Evolutionary conservation across 2,329 filamentous ascomycete genomes (phyloP).

Genomic region (Trichoderma arundinaceum): DNA sequence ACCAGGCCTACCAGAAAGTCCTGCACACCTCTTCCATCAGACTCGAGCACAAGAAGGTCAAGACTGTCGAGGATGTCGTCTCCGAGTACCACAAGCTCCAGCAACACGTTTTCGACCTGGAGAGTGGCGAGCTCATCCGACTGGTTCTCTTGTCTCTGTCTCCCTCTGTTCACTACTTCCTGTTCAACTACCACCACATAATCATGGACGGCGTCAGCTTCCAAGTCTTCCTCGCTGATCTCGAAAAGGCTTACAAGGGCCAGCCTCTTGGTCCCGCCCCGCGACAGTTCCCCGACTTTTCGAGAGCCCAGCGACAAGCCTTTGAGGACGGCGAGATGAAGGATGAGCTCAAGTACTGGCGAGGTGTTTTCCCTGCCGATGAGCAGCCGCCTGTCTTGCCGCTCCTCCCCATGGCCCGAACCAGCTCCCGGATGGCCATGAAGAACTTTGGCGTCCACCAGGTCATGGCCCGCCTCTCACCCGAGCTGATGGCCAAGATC

Average conservation of each 20-base stretch:
- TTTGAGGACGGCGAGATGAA: constrained; percentile 40
- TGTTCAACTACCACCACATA: constrained; percentile 57
- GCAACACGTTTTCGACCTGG: constrained; percentile 45
- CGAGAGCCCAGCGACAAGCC: constrained; percentile 41
- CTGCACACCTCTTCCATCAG: constrained; percentile 36
- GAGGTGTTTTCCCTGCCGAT: constrained; percentile 35
- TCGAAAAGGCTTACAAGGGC: constrained; percentile 51
- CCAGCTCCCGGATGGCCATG: constrained; percentile 10
- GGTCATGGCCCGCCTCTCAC: too few species aligned
- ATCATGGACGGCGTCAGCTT: constrained; percentile 55
- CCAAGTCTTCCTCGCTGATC: constrained; percentile 50
- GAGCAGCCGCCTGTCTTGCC: constrained; percentile 39
- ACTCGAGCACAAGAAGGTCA: constrained; percentile 38
- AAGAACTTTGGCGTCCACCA: too few species aligned
- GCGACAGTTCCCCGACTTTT: constrained; percentile 47
- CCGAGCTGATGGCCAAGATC: constrained; percentile 33
- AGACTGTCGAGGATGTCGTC: constrained; percentile 37
- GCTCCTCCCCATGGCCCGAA: constrained; percentile 42
- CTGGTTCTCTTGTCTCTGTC: constrained; percentile 44
- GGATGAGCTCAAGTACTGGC: constrained; percentile 46
- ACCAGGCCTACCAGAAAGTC: constrained; percentile 39
- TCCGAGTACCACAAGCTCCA: constrained; percentile 42
- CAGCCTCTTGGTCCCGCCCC: constrained; percentile 34
- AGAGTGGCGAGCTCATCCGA: constrained; percentile 41
- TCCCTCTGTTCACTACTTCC: constrained; percentile 44